A percentile compares a stretch with the other conserved stretches of the same genome.
phyloP scores from a whole-genome alignment of 148 eudicot genomes.

The Camellia granthamiana region DNA sequence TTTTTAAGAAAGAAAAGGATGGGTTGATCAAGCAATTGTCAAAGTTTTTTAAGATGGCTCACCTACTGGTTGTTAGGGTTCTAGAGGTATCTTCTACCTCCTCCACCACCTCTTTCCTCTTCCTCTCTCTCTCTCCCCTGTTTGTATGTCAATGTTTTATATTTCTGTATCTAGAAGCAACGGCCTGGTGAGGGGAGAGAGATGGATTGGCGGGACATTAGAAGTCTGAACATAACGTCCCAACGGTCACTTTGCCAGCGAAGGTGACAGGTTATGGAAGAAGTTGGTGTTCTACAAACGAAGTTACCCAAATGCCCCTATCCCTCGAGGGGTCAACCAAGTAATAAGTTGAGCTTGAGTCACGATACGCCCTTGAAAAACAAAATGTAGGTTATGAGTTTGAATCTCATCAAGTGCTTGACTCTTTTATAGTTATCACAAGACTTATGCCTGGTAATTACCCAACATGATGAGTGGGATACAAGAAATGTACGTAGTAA shows the following conservation, averaged over 20 bases:
- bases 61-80: conserved; percentile 50
- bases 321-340: not conserved
- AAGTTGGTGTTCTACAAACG: not conserved
- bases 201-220: not conserved
- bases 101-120: not conserved
- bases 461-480: no score
- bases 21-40: not conserved
- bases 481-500: no score
- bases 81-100: not conserved
- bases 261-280: not conserved
- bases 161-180: conserved; percentile 46
- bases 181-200: conserved; percentile 17
- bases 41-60: conserved; percentile 11
- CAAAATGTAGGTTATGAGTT: no score
- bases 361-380: no score
- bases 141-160: not conserved
- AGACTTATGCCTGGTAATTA: no score
- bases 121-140: not conserved
- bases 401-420: no score
- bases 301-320: not conserved
- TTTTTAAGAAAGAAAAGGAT: not conserved
- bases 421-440: no score
- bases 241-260: conserved; percentile 16
- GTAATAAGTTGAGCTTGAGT: no score
- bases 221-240: conserved; percentile 1